Evolutionary conservation across 768 basidiomycete species (phyloP), one percentile per base, ranked within the genome.

Genomic region (Pleurotus salmoneostramineus): DNA sequence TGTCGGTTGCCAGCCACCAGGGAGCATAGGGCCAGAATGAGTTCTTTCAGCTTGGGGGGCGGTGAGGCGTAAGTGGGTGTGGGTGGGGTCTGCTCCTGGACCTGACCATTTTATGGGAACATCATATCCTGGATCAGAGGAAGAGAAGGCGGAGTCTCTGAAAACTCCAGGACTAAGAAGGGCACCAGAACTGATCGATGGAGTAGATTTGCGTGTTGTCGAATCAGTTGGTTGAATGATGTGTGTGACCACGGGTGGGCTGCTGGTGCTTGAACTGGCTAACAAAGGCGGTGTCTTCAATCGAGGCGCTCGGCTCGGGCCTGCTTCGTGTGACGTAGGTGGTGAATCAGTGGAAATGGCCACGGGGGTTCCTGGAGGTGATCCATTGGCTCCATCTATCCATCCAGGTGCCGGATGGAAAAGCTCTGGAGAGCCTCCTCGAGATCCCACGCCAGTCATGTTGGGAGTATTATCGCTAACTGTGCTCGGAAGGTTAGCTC

Each of bases 31-130:
- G 10, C 67, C 64, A 2, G 71, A 68, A 27, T 66, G 70, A 37
- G 61, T 62, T 42, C 64, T 64, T 14, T 64, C 63, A 15, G 63
- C 59, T 21, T 56, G 56, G 34, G 63, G 60, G 17, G 21, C 33
- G 14, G 37, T 17, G 6, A 15, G 6, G 6, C 35, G 45, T n/a
- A 56, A 56, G 66, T 64, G 45, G 14, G 33, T 35, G 10, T 32
- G 40, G 40, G 21, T 27, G 21, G 46, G 37, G 7, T 66, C 64
- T 31, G 56, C 61, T 12, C 63, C 62, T 34, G 67, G 62, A 3
- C 85, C 87, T 4, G 81, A 81, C 86, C 85, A 89, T 55, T 82
- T 80, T 52, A 86, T 82, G 3, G 85, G 83, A 43, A 83, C 73
- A 34, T 88, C 80, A 12, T 69, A 70, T 54, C 73, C 78, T 54